Evolutionary conservation across 2,329 filamentous ascomycete genomes (phyloP).

Genomic region (Cadophora gregata): DNA sequence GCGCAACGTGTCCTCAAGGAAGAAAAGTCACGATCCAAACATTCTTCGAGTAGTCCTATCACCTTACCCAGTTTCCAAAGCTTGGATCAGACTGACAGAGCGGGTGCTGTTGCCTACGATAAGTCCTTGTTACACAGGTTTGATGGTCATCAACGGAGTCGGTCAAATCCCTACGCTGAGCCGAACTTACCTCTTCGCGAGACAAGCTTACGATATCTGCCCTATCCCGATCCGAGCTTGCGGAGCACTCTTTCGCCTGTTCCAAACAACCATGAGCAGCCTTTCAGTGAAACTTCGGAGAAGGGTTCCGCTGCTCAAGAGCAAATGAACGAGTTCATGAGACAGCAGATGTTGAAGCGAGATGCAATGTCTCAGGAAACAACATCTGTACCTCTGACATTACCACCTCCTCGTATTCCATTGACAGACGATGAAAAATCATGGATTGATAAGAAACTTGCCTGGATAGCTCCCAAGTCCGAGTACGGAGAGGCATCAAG

Average conservation of each 20-base stretch:
- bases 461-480: constrained; percentile 12
- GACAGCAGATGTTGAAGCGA: neutral
- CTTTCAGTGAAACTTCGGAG: too few relatives aligned
- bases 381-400: neutral
- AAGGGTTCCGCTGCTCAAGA: neutral
- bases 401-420: neutral
- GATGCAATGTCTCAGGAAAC: neutral
- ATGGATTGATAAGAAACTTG: constrained; percentile 4
- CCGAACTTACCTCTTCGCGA: neutral
- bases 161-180: neutral
- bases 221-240: neutral
- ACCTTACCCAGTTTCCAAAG: constrained; percentile 1
- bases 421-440: neutral
- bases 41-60: neutral
- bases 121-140: constrained; percentile 12
- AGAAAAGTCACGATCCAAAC: neutral
- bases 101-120: constrained; percentile 4
- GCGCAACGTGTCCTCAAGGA: neutral
- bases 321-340: neutral
- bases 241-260: neutral
- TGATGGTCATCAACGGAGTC: neutral
- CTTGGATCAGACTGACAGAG: neutral
- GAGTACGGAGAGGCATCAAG: neutral
- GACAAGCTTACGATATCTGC: neutral
- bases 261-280: too few relatives aligned